Conservation (phyloP, 78 protist species). For the Isochrysis galbana region DNA sequence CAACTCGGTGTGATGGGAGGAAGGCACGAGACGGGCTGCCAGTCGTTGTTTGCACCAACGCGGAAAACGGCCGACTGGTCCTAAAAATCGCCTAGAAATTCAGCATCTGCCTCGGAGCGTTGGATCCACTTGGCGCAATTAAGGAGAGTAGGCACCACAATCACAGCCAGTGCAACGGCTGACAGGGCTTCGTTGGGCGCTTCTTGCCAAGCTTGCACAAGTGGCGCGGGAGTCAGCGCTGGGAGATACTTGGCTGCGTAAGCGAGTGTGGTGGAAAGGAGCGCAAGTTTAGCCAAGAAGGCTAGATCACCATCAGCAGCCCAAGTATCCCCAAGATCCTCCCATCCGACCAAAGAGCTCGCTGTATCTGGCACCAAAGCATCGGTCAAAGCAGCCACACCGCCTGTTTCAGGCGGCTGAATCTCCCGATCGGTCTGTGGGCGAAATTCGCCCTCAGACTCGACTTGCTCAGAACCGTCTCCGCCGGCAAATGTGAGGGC, state of each 20-base stretch:
- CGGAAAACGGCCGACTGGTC: no score
- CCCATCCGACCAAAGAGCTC: not conserved
- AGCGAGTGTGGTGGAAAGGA: no score
- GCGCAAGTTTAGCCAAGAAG: not conserved
- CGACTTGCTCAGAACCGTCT: not conserved
- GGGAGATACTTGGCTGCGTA: not conserved
- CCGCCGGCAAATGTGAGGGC: not conserved
- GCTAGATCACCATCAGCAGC: not conserved
- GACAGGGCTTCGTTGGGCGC: not conserved
- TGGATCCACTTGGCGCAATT: not conserved
- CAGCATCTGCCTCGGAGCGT: not conserved
- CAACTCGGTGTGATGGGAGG: no score
- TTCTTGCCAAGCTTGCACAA: not conserved
- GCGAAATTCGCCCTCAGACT: not conserved
- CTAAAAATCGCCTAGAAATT: not conserved
- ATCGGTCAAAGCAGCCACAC: not conserved
- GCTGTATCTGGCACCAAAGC: not conserved
- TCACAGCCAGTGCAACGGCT: not conserved
- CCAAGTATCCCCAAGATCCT: not conserved
- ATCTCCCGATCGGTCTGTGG: no score
- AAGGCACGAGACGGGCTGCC: no score
- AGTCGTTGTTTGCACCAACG: no score
- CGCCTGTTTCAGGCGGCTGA: no score
- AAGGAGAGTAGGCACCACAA: not conserved
- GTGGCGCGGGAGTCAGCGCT: not conserved